Base-by-base conservation (phyloP, 345 rosid genomes). In the Corymbia maculata region DNA sequence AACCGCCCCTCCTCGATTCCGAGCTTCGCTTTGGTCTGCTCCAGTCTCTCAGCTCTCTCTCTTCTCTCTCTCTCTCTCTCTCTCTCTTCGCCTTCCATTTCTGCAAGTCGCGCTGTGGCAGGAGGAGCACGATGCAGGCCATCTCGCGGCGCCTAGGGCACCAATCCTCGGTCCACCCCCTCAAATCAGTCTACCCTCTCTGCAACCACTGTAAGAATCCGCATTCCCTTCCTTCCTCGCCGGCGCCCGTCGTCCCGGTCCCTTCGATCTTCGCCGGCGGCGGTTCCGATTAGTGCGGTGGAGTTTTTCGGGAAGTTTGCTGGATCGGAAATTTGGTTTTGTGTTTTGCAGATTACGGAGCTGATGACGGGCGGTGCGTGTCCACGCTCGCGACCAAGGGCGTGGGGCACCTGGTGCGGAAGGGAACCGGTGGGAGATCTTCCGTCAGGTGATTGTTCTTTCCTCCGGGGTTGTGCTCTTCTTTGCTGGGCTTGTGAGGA, bases 341-440 rank as follows among this genome's bases (percentile, higher is more conserved):
- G 85, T 52, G 51, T 52, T 42, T 90, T 51, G 88, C 90, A 97
- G 98, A 93, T 86, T 90, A 92, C 91, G 96, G 94, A 51, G 97
- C 85, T 90, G 98, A 93, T 87, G 92, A 90, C 92, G 92, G 89
- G 47, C 94, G 99, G 12, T 92, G 91, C 87, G 94, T 91, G 88
- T 95, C 99, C 85, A 94, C 97, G 52, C 92, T 96, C 64, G 91
- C 93, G 66, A 82, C 94, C 68, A 95, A 92, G 91, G 98, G 98
- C 86, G 91, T 91, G 42, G 98, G 97, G 86, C 96, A 95, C 88
- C 95, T 98, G 57, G 95, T 97, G 88, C 99, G 98, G 87, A 98
- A 97, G 95, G 99, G 99, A 51, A 98, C 99, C 86, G 99, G 99
- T 87, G 99, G 99, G 50, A 93, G 99, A 94, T 98, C 99, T 88